Percentiles rank a stretch among this genome's conserved stretches.
phyloP scores from a whole-genome alignment of 176 grass and related monocot genomes.

The Hyparrhenia diplandra region DNA sequence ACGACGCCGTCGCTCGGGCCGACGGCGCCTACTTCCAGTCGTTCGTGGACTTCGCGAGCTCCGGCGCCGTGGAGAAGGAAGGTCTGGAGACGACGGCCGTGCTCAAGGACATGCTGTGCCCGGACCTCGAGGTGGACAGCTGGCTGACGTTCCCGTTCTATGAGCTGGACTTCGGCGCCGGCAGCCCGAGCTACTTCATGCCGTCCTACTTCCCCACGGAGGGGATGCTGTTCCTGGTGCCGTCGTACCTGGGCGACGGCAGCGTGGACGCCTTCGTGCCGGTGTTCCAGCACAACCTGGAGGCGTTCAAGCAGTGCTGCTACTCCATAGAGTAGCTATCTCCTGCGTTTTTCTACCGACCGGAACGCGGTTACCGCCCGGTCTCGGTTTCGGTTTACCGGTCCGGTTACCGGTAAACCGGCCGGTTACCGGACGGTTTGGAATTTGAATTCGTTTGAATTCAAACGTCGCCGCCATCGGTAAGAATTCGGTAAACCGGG shows the following conservation, averaged over 20 bases:
- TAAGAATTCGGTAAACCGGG: too few species aligned
- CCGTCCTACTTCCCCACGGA: conserved; percentile 65
- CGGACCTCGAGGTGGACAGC: conserved; percentile 6
- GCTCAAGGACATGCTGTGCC: conserved; percentile 6
- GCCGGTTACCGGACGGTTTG: too few species aligned
- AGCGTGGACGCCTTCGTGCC: not conserved
- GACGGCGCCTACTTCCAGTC: conserved; percentile 2
- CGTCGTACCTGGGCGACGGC: conserved; percentile 33
- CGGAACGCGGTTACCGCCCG: too few species aligned
- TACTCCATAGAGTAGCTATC: not conserved
- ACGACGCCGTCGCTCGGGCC: not conserved
- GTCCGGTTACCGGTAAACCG: too few species aligned
- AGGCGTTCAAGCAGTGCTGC: not conserved
- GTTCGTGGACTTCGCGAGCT: not conserved
- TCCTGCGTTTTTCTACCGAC: too few species aligned
- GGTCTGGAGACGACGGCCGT: not conserved
- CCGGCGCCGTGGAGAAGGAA: not conserved
- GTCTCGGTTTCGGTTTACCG: too few species aligned
- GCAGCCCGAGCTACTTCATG: conserved; percentile 61
- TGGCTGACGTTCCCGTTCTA: not conserved
- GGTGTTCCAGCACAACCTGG: not conserved
- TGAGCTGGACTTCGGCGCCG: not conserved
- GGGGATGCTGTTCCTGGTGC: conserved; percentile 62
- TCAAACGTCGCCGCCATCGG: too few species aligned
- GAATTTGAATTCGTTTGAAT: too few species aligned